Evolutionary conservation across 305 asterid genomes (phyloP), one percentile per base, ranked within the genome.

Genomic region (Fraxinus xanthoxyloides): DNA sequence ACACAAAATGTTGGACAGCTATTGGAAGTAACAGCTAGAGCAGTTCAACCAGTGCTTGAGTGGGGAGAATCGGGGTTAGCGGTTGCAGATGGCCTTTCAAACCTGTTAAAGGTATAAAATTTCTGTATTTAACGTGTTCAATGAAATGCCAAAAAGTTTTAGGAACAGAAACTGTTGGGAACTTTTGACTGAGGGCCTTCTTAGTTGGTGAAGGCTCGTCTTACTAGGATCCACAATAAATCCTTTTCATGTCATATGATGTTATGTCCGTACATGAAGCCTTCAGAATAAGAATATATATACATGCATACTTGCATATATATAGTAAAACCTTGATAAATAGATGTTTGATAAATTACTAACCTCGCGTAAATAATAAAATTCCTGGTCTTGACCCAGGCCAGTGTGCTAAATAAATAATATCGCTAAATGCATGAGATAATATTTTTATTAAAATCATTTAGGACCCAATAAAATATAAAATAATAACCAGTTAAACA

Each of bases 1-100:
- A 56, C 69, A 2, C 69, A 59, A 59, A 59, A 21, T 79, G 7
- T 81, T 43, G 69, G 48, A 17, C 85, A 90, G 94, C 91, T 91
- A 34, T 80, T 91, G 79, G 94, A 91, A 90, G 92, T 86, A 79
- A 90, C 91, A 77, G 94, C 94, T 31, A 87, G 94, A 85, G 94
- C 94, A 35, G 87, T 91, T 85, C 92, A 88, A 85, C 94, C 89
- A 10, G 89, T 88, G 78, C 91, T 89, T 23, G 88, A 81, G 81
- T 89, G 90, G 92, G 94, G 93, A 82, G 94, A 90, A 76, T 89
- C 94, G 34, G 94, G 94, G 80, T 76, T 85, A 77, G 80, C 89
- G 35, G 90, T 91, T 24, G 93, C 88, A 72, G 93, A 91, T 82
- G 93, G 93, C 75, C 92, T 91, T 43, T 85, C 84, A 17, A 90